A percentile compares a stretch with the other conserved stretches of the same genome.
These are phyloP conservation scores for Zygotorulaspora chibaensis DNA, from an alignment of 805 yeast genomes.

Conservation along the genomic window DNA sequence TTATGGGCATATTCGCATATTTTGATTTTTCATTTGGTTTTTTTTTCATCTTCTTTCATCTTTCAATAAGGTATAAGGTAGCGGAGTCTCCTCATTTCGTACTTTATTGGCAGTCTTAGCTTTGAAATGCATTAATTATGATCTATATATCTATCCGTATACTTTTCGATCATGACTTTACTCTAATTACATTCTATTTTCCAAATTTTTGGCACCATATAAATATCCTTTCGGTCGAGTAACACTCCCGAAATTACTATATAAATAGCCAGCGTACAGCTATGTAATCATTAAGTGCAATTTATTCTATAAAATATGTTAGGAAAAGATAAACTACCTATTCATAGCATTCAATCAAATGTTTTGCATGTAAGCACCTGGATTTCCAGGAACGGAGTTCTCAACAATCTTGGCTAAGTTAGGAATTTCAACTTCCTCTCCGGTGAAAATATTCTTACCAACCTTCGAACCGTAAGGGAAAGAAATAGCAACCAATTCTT, in stretches of 20 bases:
- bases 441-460: slow-evolving; percentile 66
- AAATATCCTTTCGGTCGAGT: too few relatives aligned
- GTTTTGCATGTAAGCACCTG: slow-evolving; percentile 78
- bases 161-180: background rate
- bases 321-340: background rate
- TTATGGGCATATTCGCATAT: background rate
- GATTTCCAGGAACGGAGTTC: slow-evolving; percentile 86
- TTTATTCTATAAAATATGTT: slow-evolving; percentile 2
- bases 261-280: background rate
- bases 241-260: background rate
- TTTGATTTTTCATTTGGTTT: slow-evolving; percentile 2
- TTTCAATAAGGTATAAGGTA: background rate
- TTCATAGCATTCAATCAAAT: slow-evolving; percentile 32
- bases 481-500: slow-evolving; percentile 54
- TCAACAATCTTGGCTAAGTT: slow-evolving; percentile 65
- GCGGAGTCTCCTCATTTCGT: background rate
- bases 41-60: background rate
- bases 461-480: slow-evolving; percentile 57
- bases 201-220: too few relatives aligned
- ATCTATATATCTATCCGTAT: background rate
- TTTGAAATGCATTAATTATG: background rate
- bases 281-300: background rate
- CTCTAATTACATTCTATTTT: background rate
- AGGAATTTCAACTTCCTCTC: slow-evolving; percentile 63
- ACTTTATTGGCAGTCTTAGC: background rate